Base-by-base conservation (phyloP, 2,329 filamentous ascomycete genomes). In the Hypomyces perniciosus region DNA sequence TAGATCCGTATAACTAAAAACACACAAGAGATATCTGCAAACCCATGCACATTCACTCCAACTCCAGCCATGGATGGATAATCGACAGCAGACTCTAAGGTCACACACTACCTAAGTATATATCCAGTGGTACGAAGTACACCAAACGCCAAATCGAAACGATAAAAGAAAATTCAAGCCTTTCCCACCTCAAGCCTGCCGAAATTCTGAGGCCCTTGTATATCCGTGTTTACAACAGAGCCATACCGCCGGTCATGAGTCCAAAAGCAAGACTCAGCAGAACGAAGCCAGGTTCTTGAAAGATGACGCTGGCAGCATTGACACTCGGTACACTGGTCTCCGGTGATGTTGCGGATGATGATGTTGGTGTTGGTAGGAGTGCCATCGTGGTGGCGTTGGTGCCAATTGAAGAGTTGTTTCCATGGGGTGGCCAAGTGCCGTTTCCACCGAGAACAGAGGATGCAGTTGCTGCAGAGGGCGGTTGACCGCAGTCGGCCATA, bases 351-450 rank as follows among this genome's bases (percentile, higher is more conserved):
- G 3, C 20, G 33, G 29, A 34, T 9, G 5, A 20, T n/a, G 28
- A 35, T 27, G 12, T 35, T 31, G 28, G 8, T n/a, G 2, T 26
- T 13, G 6, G 39, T 41, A 33, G 50, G 38, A n/a, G 50, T 35
- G 26, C 39, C n/a, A n/a, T 8, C 20, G 33, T 46, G 5, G 45
- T 34, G 8, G 26, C 13, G 38, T 50, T 50, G 27, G 28, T 9
- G 56, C 0, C 70, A 68, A n/a, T 63, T 72, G 7, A 66, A 73
- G 61, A 61, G 76, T 27, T 79, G 72, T 71, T 75, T 69, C 55
- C 74, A 77, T 56, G 68, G 75, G 63, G 68, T 76, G 52, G 67
- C 70, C 6, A 49, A 62, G 6, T 29, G 38, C 31, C 38, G 8
- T 31, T 20, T n/a, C 33, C 20, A 10, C 26, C 27, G n/a, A 48